Percentiles rank a stretch among this genome's conserved stretches.
Evolutionary conservation across 306 rosid genomes (phyloP).

Genomic region (Oxytropis ochrocephala): DNA sequence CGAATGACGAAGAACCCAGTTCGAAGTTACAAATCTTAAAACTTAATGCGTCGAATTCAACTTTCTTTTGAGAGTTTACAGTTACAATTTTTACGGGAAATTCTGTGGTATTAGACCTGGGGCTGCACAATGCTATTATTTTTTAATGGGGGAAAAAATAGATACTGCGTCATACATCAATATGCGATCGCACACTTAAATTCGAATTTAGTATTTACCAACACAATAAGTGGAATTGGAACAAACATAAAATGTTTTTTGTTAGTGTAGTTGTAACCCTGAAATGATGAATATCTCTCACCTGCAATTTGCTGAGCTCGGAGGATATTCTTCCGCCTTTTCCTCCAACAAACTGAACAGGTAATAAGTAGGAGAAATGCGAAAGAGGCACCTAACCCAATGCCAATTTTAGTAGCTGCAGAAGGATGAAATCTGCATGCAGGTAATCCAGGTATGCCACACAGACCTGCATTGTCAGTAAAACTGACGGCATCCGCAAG

Average conservation of each 20-base stretch:
- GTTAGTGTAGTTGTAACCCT: background rate
- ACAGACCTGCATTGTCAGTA: slow-evolving; percentile 77
- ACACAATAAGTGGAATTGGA: background rate
- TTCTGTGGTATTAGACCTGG: too few species aligned
- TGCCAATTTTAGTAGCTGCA: slow-evolving; percentile 57
- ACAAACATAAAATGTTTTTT: background rate
- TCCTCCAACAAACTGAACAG: slow-evolving; percentile 72
- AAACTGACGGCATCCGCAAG: slow-evolving; percentile 52
- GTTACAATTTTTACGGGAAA: background rate
- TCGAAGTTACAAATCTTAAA: background rate
- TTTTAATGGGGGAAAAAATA: too few species aligned
- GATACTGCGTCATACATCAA: too few species aligned
- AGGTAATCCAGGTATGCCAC: slow-evolving; percentile 83
- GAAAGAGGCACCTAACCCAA: slow-evolving; percentile 49
- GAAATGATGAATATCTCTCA: slow-evolving; percentile 20
- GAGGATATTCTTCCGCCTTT: slow-evolving; percentile 73
- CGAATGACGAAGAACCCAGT: background rate
- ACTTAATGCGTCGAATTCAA: background rate
- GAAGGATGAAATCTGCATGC: slow-evolving; percentile 66
- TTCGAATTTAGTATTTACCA: background rate
- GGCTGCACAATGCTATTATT: too few species aligned
- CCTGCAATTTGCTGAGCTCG: slow-evolving; percentile 73
- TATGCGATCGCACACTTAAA: background rate
- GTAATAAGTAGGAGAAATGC: slow-evolving; percentile 40
- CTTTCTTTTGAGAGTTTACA: background rate